phyloP scores from a whole-genome alignment of 805 yeast genomes.

The Kuraishia borneana region DNA sequence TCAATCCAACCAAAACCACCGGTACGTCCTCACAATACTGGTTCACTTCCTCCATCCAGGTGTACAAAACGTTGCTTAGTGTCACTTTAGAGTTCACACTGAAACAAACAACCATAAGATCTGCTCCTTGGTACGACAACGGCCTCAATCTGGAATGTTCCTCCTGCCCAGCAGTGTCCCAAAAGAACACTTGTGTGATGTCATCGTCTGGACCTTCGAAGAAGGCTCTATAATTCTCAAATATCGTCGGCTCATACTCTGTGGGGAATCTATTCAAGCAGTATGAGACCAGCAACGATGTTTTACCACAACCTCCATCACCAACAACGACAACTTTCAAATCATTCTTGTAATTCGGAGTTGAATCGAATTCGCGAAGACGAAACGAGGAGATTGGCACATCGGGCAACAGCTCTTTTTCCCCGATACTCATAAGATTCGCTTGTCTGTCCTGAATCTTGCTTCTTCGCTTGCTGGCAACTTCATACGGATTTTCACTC shows the following conservation, averaged over 20 bases:
- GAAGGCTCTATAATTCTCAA: conserved; percentile 63
- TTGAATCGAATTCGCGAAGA: not conserved
- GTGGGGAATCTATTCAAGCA: conserved; percentile 63
- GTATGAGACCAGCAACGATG: conserved; percentile 50
- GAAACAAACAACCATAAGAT: conserved; percentile 66
- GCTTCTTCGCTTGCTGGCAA: not conserved
- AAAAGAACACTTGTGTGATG: conserved; percentile 56
- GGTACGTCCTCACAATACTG: conserved; percentile 80
- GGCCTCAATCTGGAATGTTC: conserved; percentile 77
- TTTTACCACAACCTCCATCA: conserved; percentile 88
- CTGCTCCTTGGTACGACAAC: conserved; percentile 68
- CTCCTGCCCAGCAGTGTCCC: conserved; percentile 92
- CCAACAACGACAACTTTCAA: conserved; percentile 61
- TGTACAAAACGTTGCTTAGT: conserved; percentile 62
- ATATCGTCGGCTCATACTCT: conserved; percentile 70
- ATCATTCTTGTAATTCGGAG: conserved; percentile 5
- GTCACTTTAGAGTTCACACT: conserved; percentile 52
- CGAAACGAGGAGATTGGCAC: not conserved
- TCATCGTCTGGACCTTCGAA: conserved; percentile 36
- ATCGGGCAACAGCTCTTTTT: not conserved
- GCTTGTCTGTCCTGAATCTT: not conserved
- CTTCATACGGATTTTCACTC: conserved; percentile 1
- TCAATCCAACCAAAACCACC: conserved; percentile 71
- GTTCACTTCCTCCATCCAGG: conserved; percentile 81
- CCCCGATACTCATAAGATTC: not conserved